Evolutionary conservation across 768 basidiomycete genomes (phyloP), one percentile per base, ranked within the genome.

Genomic region (Tricholomella constricta): DNA sequence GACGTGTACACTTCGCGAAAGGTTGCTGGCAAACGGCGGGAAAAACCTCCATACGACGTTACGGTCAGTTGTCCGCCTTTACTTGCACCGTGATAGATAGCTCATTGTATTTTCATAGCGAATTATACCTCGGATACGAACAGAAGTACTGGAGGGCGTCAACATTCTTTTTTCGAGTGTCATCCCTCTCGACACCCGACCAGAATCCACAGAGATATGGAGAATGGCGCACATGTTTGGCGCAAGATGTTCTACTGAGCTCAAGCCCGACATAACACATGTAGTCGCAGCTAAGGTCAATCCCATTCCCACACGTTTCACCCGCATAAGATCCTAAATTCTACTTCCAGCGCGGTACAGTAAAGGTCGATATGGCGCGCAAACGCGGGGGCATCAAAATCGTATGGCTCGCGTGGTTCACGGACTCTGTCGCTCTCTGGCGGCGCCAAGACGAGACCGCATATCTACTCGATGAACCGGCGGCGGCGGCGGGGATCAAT

Each of bases 101-200:
- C n/a, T n/a, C n/a, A n/a, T n/a, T n/a, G n/a, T n/a, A n/a, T n/a
- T n/a, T 34, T 47, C 46, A 42, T 61, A 98, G 95, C 72, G 69
- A 47, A 97, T 99, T 58, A 95, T 98, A 46, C 91, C 92, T 12
- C 74, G 77, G 48, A 78, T 96, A 69, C 88, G 96, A 48, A 65
- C 76, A 20, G 80, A 83, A 60, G 88, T 91, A 0, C 78, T 98
- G n/a, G 78, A 79, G 31, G 91, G 89, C 25, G 79, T 87, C 25
- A 84, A 89, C 63, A 81, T 99, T 27, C 77, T 96, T 31, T 98
- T 99, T 71, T 98, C 96, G 1, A 92, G 94, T 51, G 85, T 99
- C 35, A 94, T 98, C 51, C 94, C 96, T 4, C 80, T 95, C n/a
- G 88, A 93, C 62, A 86, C 84, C 3, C 77, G 73, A 51, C 89